phyloP scores from a whole-genome alignment of 2,329 filamentous ascomycete species.

The Coleophoma crateriformis region DNA sequence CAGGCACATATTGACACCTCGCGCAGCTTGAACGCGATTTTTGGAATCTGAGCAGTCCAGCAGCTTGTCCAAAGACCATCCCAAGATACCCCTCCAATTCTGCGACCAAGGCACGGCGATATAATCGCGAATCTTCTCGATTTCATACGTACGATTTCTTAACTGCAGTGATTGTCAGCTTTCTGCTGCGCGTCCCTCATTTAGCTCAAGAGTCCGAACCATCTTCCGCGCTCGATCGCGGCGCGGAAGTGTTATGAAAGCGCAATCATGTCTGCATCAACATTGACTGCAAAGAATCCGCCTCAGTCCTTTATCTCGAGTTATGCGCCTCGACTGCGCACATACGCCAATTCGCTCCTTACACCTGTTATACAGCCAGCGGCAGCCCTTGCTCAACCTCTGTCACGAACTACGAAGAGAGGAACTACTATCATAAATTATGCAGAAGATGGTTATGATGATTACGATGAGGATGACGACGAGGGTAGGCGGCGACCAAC shows the following conservation, averaged over 20 bases:
- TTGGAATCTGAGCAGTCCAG: background rate
- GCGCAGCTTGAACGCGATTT: background rate
- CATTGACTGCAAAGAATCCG: constrained; percentile 29
- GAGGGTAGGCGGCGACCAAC: constrained; percentile 68
- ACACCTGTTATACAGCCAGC: constrained; percentile 74
- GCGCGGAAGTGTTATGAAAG: constrained; percentile 7
- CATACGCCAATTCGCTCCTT: constrained; percentile 87
- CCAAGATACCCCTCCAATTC: too few species aligned
- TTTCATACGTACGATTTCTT: too few species aligned
- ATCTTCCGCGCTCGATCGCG: too few species aligned
- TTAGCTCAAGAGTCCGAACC: too few species aligned
- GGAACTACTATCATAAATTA: constrained; percentile 97
- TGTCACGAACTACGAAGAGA: constrained; percentile 87
- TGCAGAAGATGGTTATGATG: constrained; percentile 91
- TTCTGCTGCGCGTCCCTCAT: too few species aligned
- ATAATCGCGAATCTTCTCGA: too few species aligned
- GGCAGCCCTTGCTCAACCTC: constrained; percentile 56
- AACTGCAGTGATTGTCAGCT: too few species aligned
- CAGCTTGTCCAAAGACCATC: background rate
- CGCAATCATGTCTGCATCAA: constrained; percentile 4
- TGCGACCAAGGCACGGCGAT: too few species aligned
- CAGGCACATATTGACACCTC: background rate
- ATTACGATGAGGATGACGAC: constrained; percentile 70
- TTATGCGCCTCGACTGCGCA: constrained; percentile 84
- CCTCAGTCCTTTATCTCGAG: constrained; percentile 87